A percentile compares a stretch with the other conserved stretches of the same genome.
Evolutionary conservation across 805 yeast species (phyloP).

Genomic region (Candida qinlingensis): DNA sequence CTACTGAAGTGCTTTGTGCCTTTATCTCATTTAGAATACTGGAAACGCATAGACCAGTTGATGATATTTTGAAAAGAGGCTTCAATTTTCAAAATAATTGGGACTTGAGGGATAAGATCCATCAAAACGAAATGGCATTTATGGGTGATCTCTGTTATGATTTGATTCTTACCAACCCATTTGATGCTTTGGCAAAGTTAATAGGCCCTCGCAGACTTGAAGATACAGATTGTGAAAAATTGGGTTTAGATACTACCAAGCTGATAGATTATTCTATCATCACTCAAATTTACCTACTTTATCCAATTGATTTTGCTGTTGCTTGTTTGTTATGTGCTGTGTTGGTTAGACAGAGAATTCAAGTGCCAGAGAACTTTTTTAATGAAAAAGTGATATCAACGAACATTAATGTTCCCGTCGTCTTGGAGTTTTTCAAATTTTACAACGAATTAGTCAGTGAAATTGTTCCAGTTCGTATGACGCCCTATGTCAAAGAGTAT

Average conservation of each 20-base stretch:
- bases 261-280: conserved; percentile 3
- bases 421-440: conserved; percentile 1
- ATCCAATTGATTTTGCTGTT: conserved; percentile 6
- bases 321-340: conserved; percentile 7
- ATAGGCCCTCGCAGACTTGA: neutral
- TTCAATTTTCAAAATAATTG: conserved; percentile 9
- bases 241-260: neutral
- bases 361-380: conserved; percentile 15
- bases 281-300: conserved; percentile 17
- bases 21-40: conserved; percentile 19
- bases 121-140: conserved; percentile 13
- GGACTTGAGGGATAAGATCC: conserved; percentile 13
- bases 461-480: neutral
- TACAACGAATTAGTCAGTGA: neutral
- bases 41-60: conserved; percentile 13
- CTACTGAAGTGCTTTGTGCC: conserved; percentile 6
- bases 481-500: neutral
- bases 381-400: neutral
- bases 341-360: conserved; percentile 1
- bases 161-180: conserved; percentile 17
- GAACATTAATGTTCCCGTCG: neutral
- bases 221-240: neutral
- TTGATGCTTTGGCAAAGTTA: neutral
- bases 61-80: conserved; percentile 4
- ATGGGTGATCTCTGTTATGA: conserved; percentile 24